Evolutionary conservation across 345 rosid genomes (phyloP), one percentile per base, ranked within the genome.

Genomic region (Orychophragmus violaceus): DNA sequence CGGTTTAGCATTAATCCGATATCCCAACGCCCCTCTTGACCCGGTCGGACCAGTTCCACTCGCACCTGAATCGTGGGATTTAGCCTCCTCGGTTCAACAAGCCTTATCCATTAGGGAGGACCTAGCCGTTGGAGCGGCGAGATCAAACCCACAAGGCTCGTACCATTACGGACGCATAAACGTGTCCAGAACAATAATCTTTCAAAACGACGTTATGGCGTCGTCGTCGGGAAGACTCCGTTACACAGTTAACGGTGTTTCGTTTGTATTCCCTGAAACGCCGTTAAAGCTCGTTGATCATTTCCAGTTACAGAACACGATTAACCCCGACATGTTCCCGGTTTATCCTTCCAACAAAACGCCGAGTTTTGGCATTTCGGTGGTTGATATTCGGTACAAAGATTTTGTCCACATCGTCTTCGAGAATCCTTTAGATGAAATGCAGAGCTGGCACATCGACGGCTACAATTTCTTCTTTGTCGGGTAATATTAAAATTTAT

Each of bases 121-220:
- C 55, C 5, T 86, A 65, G 62, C 74, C 0, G 67, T 82, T 55
- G 87, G 92, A 19, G 87, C 85, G 6, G 84, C 89, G 4, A 82
- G 89, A 83, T 77, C 84, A 5, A 84, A 87, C 64, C 84, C 85
- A 3, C 89, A 87, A 67, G 87, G 92, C 44, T 59, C 84, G 3
- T 84, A 69, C 75, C 79, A 75, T 4, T 75, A 75, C 16, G 79
- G 71, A 49, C 25, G 45, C 7, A 46, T 84, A 32, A 80, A 81
- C 5, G 71, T 82, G 22, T 6, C 62, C 3, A 71, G 79, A 28
- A 80, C 81, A 7, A 57, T 82, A 51, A 21, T 82, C 4, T 57
- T 83, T 1, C 89, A 78, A 44, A 77, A 69, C 62, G 71, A 63
- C 57, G 71, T 69, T 3, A 55, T 58, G n/a, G n/a, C n/a, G 75